Base-by-base conservation (phyloP, 805 yeast species). In the Yarrowia sp. region DNA sequence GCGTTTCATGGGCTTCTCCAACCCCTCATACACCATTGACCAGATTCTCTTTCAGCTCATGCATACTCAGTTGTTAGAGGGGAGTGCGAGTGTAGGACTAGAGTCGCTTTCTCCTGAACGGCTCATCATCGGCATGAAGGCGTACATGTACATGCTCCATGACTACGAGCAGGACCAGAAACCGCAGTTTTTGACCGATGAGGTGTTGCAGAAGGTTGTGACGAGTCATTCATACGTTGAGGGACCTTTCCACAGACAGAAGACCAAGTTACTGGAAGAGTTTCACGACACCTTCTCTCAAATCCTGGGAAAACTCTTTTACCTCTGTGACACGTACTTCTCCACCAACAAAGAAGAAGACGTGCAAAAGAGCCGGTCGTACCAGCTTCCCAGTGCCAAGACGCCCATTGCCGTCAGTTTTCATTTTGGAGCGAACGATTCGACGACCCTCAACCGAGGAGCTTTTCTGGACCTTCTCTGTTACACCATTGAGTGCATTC, bases 1-100 rank as follows among this genome's bases (percentile, higher is more conserved):
- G n/a, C 84, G 97, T 16, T 85, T 90, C 1, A 84, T 90, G 49
- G 97, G 97, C 0, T 89, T 82, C 73, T 87, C 90, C 26, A 92
- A 92, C 71, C 85, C 90, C 70, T 92, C 89, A 74, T 89, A 89
- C 74, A 85, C 91, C 0, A 79, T 94, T 72, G 98, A 93, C 72
- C 90, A 89, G 73, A 86, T 90, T 4, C 78, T 95, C 12, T 79
- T 89, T 49, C 94, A 92, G 12, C 77, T 94, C 59, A 80, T 94
- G 70, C 68, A 69, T 58, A 46, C 66, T 15, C 69, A 63, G 19
- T 12, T 56, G 38, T 10, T 65, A 11, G 86, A 84, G 73, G 89
- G 89, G 0, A 72, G 69, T 10, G 70, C 79, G 1, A 79, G 80
- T 7, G 71, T 79, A 5, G 68, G 77, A 1, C 74, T 89, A 49